These are phyloP conservation scores for Coniella lustricola DNA, from an alignment of 2,329 filamentous ascomycete genomes.

Conservation along the genomic window DNA sequence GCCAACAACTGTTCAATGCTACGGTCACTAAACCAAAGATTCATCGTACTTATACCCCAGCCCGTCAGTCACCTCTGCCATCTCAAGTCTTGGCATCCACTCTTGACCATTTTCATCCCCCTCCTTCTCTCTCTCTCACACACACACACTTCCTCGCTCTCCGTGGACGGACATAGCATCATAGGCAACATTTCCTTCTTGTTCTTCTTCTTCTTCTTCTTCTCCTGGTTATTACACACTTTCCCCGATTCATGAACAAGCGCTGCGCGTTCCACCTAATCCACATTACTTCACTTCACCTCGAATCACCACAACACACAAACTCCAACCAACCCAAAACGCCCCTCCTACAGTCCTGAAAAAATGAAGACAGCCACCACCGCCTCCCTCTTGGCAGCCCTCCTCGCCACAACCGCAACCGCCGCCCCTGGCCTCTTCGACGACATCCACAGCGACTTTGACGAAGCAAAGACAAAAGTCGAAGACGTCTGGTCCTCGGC, in stretches of 20 bases:
- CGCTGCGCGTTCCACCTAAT: not conserved
- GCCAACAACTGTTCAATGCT: too few relatives aligned
- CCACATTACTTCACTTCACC: too few relatives aligned
- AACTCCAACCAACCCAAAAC: not conserved
- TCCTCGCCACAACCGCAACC: not conserved
- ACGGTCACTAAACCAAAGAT: too few relatives aligned
- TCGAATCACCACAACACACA: not conserved
- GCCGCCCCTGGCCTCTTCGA: not conserved
- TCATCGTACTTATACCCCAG: not conserved
- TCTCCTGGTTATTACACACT: not conserved
- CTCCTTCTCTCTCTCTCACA: not conserved
- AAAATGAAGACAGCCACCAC: not conserved
- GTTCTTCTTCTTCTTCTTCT: not conserved
- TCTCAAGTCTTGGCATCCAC: not conserved
- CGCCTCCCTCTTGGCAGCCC: not conserved
- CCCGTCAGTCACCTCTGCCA: not conserved
- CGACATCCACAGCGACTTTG: constrained; percentile 2
- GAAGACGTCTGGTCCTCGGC: constrained; percentile 1
- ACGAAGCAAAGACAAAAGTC: not conserved
- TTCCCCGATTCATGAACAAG: not conserved
- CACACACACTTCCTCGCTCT: not conserved
- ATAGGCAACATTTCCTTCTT: not conserved
- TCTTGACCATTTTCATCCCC: not conserved
- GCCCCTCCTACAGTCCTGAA: too few relatives aligned
- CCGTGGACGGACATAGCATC: not conserved